phyloP scores from a whole-genome alignment of 805 yeast genomes.

The Zygotorulaspora florentina region DNA sequence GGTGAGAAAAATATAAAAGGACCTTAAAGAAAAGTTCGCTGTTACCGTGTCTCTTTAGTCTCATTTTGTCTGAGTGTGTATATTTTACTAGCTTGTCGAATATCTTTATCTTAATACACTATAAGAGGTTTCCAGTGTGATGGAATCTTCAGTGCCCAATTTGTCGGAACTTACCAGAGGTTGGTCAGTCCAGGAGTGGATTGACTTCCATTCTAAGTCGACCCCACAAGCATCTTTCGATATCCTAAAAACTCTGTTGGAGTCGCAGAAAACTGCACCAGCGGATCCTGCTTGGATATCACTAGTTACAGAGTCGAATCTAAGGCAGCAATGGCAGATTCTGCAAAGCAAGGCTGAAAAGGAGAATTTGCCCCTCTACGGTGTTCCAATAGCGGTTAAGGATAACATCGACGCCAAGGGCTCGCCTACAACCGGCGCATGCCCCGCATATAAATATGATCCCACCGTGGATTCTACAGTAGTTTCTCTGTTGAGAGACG shows the following conservation, averaged over 20 bases:
- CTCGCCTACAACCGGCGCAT: slow-evolving; percentile 88
- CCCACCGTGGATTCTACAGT: slow-evolving; percentile 74
- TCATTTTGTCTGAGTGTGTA: not conserved
- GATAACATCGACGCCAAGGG: slow-evolving; percentile 90
- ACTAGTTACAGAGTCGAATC: slow-evolving; percentile 55
- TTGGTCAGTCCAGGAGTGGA: slow-evolving; percentile 84
- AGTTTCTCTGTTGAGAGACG: slow-evolving; percentile 66
- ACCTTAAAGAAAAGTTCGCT: not conserved
- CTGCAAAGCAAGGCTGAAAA: slow-evolving; percentile 60
- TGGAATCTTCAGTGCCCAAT: slow-evolving; percentile 1
- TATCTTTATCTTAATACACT: not conserved
- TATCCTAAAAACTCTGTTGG: slow-evolving; percentile 43
- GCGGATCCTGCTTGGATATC: slow-evolving; percentile 93
- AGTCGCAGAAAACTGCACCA: slow-evolving; percentile 43
- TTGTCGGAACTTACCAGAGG: slow-evolving; percentile 38
- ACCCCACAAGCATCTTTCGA: slow-evolving; percentile 59
- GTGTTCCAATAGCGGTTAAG: slow-evolving; percentile 93
- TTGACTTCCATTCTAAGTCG: slow-evolving; percentile 56
- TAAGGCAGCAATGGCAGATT: slow-evolving; percentile 73
- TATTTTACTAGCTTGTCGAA: not conserved
- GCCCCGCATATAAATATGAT: slow-evolving; percentile 72
- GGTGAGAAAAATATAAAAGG: not conserved
- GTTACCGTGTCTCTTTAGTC: not conserved
- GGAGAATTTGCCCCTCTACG: slow-evolving; percentile 63
- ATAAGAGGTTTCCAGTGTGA: not conserved